phyloP scores from a whole-genome alignment of 192 early-diverging fungal genomes.

The Backusella morwellensis region DNA sequence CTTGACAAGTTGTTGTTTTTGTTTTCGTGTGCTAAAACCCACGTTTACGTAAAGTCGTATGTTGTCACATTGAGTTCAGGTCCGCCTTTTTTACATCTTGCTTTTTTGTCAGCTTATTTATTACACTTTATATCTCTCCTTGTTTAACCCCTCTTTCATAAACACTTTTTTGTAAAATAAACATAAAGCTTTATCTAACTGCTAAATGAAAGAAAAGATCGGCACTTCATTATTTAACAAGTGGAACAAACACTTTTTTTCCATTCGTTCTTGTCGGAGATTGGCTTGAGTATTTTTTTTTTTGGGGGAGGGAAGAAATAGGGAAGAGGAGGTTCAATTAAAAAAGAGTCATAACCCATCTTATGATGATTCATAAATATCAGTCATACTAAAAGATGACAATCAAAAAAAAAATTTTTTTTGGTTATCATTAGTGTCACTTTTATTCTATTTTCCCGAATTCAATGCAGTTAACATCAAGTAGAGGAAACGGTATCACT shows the following conservation, averaged over 20 bases:
- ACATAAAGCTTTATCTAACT: not conserved
- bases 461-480: not conserved
- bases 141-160: not conserved
- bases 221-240: too few relatives aligned
- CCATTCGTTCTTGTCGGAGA: not conserved
- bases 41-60: not conserved
- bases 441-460: not conserved
- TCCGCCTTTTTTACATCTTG: not conserved
- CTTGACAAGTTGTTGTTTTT: not conserved
- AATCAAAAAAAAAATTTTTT: not conserved
- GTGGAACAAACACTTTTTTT: not conserved
- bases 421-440: not conserved
- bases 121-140: not conserved
- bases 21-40: not conserved
- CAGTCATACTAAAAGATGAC: not conserved
- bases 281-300: not conserved
- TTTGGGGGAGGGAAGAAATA: not conserved
- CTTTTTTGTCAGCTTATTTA: not conserved
- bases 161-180: not conserved
- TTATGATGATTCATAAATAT: conserved; percentile 1
- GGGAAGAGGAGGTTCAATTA: not conserved
- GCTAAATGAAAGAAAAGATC: not conserved
- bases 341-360: not conserved
- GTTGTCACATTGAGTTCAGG: not conserved
- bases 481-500: not conserved